These are phyloP conservation scores for Candida qinlingensis DNA, from an alignment of 805 yeast species.

Conservation along the genomic window DNA sequence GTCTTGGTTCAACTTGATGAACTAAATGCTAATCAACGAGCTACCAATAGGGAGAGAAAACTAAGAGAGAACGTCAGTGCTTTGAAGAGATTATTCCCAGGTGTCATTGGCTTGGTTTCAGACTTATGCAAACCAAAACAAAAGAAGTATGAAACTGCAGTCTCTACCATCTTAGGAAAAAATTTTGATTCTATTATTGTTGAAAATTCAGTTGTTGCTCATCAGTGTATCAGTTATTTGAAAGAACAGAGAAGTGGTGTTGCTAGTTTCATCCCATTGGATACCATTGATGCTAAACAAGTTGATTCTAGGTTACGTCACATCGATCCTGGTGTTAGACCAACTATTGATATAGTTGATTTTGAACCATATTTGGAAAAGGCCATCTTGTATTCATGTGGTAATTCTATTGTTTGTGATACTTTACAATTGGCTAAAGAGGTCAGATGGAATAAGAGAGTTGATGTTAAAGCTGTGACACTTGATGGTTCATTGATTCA, in stretches of 20 bases:
- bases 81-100: constrained; percentile 71
- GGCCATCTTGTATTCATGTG: constrained; percentile 77
- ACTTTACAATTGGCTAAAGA: constrained; percentile 59
- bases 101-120: constrained; percentile 75
- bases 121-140: constrained; percentile 78
- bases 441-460: constrained; percentile 59
- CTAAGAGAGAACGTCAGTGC: constrained; percentile 68
- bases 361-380: constrained; percentile 63
- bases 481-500: constrained; percentile 82
- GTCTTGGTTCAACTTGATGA: constrained; percentile 61
- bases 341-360: constrained; percentile 69
- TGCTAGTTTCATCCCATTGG: constrained; percentile 85
- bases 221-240: constrained; percentile 70
- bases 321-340: constrained; percentile 48
- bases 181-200: constrained; percentile 82
- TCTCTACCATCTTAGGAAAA: constrained; percentile 72
- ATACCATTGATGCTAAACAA: constrained; percentile 57
- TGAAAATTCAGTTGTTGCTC: constrained; percentile 62
- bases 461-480: constrained; percentile 67
- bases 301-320: constrained; percentile 51
- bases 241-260: constrained; percentile 82
- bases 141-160: constrained; percentile 65
- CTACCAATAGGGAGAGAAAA: constrained; percentile 61
- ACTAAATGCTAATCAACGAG: constrained; percentile 70
- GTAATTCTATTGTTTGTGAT: constrained; percentile 76